Conservation (phyloP, 108 stramenopile species). For the Skeletonema tropicum region DNA sequence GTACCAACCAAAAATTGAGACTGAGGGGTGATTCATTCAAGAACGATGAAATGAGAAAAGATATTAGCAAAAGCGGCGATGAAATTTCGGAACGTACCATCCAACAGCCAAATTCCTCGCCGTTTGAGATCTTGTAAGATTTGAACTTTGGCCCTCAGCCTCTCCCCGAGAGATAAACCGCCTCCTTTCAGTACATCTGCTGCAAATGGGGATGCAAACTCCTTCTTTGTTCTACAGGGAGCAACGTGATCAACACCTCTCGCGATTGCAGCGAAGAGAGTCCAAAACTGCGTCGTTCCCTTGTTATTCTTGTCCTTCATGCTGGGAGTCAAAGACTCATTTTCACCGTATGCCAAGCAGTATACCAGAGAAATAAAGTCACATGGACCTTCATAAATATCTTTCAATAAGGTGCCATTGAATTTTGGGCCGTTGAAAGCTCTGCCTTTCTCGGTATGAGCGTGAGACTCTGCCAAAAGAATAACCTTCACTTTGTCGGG, state of each 20-base stretch:
- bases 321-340: conserved; percentile 19
- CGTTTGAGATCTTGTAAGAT: conserved; percentile 34
- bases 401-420: conserved; percentile 9
- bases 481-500: conserved; percentile 41
- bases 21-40: not conserved
- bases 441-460: conserved; percentile 25
- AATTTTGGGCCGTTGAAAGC: conserved; percentile 28
- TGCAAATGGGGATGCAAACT: conserved; percentile 25
- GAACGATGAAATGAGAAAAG: not conserved
- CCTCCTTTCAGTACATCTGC: conserved; percentile 45
- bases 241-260: conserved; percentile 42
- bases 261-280: conserved; percentile 46
- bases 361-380: conserved; percentile 45
- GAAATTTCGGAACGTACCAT: not conserved
- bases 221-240: not conserved
- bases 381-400: conserved; percentile 33
- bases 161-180: conserved; percentile 23
- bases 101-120: conserved; percentile 52
- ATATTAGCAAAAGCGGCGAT: not conserved
- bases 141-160: conserved; percentile 42
- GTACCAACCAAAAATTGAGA: conserved; percentile 56
- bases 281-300: conserved; percentile 56
- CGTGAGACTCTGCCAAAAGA: conserved; percentile 54
- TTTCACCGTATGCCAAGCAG: conserved; percentile 51
- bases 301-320: conserved; percentile 34